A percentile compares a stretch with the other conserved stretches of the same genome.
phyloP scores from a whole-genome alignment of 2,329 filamentous ascomycete genomes.

The Arthrobotrys conoides region DNA sequence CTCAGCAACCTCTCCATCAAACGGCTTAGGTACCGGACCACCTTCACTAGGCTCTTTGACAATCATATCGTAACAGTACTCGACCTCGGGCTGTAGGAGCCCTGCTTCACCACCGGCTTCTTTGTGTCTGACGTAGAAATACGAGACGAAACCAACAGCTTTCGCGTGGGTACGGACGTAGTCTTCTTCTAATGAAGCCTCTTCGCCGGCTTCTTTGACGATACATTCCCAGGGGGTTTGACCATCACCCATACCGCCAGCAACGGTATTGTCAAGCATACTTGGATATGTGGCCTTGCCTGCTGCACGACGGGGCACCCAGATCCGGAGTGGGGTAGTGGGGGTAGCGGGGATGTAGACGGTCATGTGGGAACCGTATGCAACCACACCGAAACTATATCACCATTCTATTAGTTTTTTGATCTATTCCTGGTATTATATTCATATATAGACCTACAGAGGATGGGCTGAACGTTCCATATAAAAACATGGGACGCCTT shows the following conservation, averaged over 20 bases:
- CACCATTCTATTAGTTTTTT: not conserved
- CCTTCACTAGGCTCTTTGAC: conserved; percentile 74
- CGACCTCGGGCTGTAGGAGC: conserved; percentile 83
- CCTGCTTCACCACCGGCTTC: conserved; percentile 81
- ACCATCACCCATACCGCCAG: conserved; percentile 84
- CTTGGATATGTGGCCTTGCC: conserved; percentile 88
- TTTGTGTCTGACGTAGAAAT: conserved; percentile 83
- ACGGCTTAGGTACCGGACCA: conserved; percentile 75
- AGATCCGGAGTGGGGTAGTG: conserved; percentile 76
- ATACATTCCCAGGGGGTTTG: conserved; percentile 86
- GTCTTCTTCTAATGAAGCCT: conserved; percentile 82
- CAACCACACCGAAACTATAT: conserved; percentile 55
- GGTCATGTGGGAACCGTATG: conserved; percentile 75
- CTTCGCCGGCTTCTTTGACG: conserved; percentile 88
- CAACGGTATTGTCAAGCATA: conserved; percentile 96
- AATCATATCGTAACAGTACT: conserved; percentile 92
- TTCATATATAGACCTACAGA: conserved; percentile 75
- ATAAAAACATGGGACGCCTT: conserved; percentile 76
- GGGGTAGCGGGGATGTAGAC: conserved; percentile 75
- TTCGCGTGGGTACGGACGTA: conserved; percentile 76
- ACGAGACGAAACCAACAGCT: conserved; percentile 80
- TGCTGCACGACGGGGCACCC: conserved; percentile 83
- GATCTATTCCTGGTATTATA: not conserved
- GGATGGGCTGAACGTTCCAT: conserved; percentile 82
- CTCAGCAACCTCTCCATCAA: conserved; percentile 88